Evolutionary conservation across 805 yeast genomes (phyloP), one percentile per base, ranked within the genome.

Genomic region (Aciculoconidium aculeatum): DNA sequence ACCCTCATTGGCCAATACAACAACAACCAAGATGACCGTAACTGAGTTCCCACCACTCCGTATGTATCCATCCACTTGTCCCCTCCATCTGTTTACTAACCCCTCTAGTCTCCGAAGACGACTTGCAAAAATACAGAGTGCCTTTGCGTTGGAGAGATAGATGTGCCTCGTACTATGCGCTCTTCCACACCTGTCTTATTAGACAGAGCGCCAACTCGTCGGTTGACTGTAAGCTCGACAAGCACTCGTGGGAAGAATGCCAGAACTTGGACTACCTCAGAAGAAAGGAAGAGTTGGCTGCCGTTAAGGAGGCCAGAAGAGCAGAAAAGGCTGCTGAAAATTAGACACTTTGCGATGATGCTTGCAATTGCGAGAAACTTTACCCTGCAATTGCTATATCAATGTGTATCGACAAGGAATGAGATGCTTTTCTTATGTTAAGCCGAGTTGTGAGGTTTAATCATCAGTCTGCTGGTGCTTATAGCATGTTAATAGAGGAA

Each of bases 221-320:
- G 4, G 62, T 63, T 25, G 75, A 73, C 44, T 84, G 95, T 46
- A 66, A 70, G 35, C 80, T 80, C 40, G 85, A 80, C 60, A 75
- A 86, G 53, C 94, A 85, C 45, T 77, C 68, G 23, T 85, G 87
- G 67, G 95, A 84, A 55, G 81, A 81, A 51, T 84, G 95, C 55
- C 82, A 84, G 58, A 80, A 80, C 53, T 56, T 77, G 55, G 94
- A 85, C 52, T 83, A 80, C 63, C 70, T 77, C 53, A 74, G 92
- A 63, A 74, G 95, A 58, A 83, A 80, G 35, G 67, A 75, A 50
- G 88, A 80, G 59, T 65, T 81, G 54, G 71, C 75, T 47, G 68
- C 67, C 35, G 58, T 67, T 42, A 78, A 76, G 52, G 70, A 55
- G 32, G 41, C 53, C 35, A 44, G 51, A 49, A 58, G 51, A 41